Evolutionary conservation across 1,284 basidiomycete species (phyloP).

Genomic region (Exobasidium cylindrosporum): DNA sequence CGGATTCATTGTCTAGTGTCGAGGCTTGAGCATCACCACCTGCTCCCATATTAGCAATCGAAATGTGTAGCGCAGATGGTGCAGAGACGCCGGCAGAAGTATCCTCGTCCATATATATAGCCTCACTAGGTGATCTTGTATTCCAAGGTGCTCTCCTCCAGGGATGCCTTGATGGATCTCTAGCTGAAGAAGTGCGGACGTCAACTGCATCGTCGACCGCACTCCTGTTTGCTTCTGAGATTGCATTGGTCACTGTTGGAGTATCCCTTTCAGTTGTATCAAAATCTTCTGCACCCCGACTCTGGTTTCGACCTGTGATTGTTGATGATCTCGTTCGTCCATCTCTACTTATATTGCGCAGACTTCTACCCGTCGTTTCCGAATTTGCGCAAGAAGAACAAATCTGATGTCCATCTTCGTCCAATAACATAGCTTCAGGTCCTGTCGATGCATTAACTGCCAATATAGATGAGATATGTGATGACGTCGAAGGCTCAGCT

Average conservation of each 20-base stretch:
- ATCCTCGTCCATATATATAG: background rate
- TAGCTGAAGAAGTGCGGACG: background rate
- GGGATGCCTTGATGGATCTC: background rate
- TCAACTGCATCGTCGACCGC: background rate
- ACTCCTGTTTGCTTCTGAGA: background rate
- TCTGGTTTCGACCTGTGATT: too few species aligned
- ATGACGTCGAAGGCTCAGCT: background rate
- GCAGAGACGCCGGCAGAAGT: slow-evolving; percentile 4
- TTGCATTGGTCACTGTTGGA: background rate
- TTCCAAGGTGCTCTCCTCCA: background rate
- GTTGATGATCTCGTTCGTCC: too few species aligned
- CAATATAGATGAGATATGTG: background rate
- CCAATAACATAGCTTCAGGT: background rate
- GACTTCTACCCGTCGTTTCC: background rate
- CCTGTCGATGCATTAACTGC: too few species aligned
- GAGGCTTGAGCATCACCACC: slow-evolving; percentile 26
- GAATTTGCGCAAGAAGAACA: background rate
- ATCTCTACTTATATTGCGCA: too few species aligned
- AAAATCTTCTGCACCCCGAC: too few species aligned
- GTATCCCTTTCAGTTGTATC: background rate
- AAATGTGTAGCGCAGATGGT: slow-evolving; percentile 25
- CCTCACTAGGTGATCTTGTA: background rate
- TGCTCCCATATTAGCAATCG: slow-evolving; percentile 36
- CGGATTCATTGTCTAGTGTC: slow-evolving; percentile 15
- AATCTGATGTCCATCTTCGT: background rate